phyloP scores from a whole-genome alignment of 768 basidiomycete species.

The Paxillus ammoniavirescens region DNA sequence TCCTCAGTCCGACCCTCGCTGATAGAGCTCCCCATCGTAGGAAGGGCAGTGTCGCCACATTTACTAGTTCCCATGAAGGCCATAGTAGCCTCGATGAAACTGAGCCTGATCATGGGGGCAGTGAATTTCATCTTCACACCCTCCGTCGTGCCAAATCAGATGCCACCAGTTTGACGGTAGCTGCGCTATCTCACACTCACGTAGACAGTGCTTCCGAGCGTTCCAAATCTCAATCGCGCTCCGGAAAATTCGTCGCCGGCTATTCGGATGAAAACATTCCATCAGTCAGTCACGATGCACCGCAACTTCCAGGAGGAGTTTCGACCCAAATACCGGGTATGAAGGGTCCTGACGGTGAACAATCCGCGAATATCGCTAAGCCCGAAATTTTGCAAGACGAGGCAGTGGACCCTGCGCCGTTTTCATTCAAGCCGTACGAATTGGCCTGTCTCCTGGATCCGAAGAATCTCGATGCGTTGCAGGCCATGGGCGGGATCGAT shows the following conservation, averaged over 20 bases:
- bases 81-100: slow-evolving; percentile 41
- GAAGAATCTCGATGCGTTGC: slow-evolving; percentile 69
- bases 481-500: slow-evolving; percentile 65
- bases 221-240: slow-evolving; percentile 24
- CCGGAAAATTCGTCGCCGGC: not conserved
- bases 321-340: slow-evolving; percentile 24
- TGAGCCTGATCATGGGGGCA: slow-evolving; percentile 44
- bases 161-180: slow-evolving; percentile 32
- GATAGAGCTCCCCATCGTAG: slow-evolving; percentile 42
- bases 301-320: slow-evolving; percentile 11
- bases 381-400: slow-evolving; percentile 38
- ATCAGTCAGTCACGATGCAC: not conserved
- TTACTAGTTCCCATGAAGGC: slow-evolving; percentile 42
- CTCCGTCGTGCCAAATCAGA: slow-evolving; percentile 37
- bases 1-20: slow-evolving; percentile 44
- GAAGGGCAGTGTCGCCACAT: slow-evolving; percentile 58
- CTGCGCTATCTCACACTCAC: slow-evolving; percentile 38
- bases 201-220: slow-evolving; percentile 36
- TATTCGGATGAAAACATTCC: slow-evolving; percentile 6
- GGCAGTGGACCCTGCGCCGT: slow-evolving; percentile 62
- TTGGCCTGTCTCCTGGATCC: slow-evolving; percentile 90
- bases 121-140: slow-evolving; percentile 24
- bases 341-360: slow-evolving; percentile 21
- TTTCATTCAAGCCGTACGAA: slow-evolving; percentile 66
- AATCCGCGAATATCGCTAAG: slow-evolving; percentile 14